Conservation (phyloP, 2,329 filamentous ascomycete genomes). For the Massarina eburnea region DNA sequence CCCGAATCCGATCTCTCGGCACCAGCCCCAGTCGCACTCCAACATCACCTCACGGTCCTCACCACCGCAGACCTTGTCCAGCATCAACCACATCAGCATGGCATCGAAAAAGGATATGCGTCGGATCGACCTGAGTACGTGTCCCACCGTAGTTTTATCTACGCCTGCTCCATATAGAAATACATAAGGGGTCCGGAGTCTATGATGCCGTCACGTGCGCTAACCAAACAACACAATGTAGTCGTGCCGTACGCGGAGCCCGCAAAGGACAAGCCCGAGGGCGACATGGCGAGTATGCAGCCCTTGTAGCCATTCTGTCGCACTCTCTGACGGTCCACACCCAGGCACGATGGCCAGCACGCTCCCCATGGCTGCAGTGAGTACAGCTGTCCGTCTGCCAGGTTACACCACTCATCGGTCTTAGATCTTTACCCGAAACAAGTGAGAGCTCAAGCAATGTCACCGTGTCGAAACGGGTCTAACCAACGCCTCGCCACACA, state of each 20-base stretch:
- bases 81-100: slow-evolving; percentile 49
- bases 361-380: slow-evolving; percentile 85
- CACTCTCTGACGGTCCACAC: slow-evolving; percentile 6
- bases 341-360: slow-evolving; percentile 69
- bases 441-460: slow-evolving; percentile 54
- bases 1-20: background rate
- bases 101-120: slow-evolving; percentile 75
- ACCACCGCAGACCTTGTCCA: slow-evolving; percentile 6
- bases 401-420: slow-evolving; percentile 16
- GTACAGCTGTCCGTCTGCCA: slow-evolving; percentile 29
- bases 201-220: slow-evolving; percentile 30
- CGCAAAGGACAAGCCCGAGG: slow-evolving; percentile 61
- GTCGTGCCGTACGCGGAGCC: slow-evolving; percentile 89
- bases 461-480: background rate
- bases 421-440: slow-evolving; percentile 86
- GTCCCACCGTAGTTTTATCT: slow-evolving; percentile 1
- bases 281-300: slow-evolving; percentile 69
- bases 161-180: background rate
- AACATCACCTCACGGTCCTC: slow-evolving; percentile 14
- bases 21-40: background rate
- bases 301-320: background rate
- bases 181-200: background rate
- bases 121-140: slow-evolving; percentile 69
- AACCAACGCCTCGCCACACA: slow-evolving; percentile 28
- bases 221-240: slow-evolving; percentile 43